Base-by-base conservation (phyloP, 108 stramenopile species). In the Nitzschia sp. region DNA sequence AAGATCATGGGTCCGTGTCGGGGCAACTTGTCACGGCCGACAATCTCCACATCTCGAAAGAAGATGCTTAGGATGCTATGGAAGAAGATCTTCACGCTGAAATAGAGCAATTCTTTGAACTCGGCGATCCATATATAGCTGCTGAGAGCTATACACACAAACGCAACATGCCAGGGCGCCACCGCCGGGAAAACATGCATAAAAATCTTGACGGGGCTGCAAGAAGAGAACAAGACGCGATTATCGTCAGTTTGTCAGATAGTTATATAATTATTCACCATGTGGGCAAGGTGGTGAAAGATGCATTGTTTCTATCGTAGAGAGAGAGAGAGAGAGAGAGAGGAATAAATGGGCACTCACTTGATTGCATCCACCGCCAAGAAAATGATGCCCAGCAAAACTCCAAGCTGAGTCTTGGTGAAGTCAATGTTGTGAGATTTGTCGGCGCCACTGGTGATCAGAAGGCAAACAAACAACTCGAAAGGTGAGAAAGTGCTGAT, bases 1-100 rank as follows among this genome's bases (percentile, higher is more conserved):
- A 98, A 97, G 36, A 98, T 96, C 16, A 96, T 90, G 3, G 98
- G 98, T 0, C 97, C 97, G 62, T 93, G 87, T 21, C 67, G 56
- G 1, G 98, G 98, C 17, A 98, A 88, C 73, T 97, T 96, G 54
- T 96, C 82, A 22, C 74, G 72, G 6, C 98, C 98, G 33, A 97
- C 69, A 15, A 97, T 75, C 69, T 97, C 93, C 61, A 98, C 85
- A 47, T 93, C 78, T 13, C 83, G 81, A 45, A 93, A 96, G 61
- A 93, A 96, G 34, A 96, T 96, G 4, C 82, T 84, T 1, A 90
- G 63, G 52, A 96, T 89, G 23, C 85, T 87, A 64, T 93, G 89
- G 60, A 94, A 88, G 72, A 97, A 94, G 36, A 94, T 76, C 73
- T 91, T 91, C 63, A 83, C 78, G 11, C 66, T 52, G 56, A 88